phyloP scores from a whole-genome alignment of 352 stramenopile species.

The Globisporangium alternatum region DNA sequence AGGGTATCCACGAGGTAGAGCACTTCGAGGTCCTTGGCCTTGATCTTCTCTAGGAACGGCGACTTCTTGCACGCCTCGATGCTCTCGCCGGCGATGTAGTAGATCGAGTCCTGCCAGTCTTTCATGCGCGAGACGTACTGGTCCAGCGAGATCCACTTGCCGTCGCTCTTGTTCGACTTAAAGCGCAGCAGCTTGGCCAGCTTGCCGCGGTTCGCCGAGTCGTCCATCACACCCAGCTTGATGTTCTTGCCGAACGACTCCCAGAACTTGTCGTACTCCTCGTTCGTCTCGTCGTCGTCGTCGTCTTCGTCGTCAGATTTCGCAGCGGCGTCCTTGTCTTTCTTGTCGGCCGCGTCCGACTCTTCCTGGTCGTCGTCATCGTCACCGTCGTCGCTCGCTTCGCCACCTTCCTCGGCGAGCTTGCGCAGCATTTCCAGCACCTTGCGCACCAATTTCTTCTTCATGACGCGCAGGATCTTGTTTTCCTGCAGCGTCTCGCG shows the following conservation, averaged over 20 bases:
- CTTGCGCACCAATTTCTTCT: constrained; percentile 99
- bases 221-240: constrained; percentile 99
- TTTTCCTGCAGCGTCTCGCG: constrained; percentile 99
- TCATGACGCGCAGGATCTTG: constrained; percentile 99
- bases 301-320: constrained; percentile 37
- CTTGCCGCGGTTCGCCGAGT: constrained; percentile 93
- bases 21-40: constrained; percentile 97
- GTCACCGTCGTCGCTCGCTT: constrained; percentile 56
- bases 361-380: constrained; percentile 52
- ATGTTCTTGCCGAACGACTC: constrained; percentile 97
- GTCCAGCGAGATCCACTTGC: constrained; percentile 93
- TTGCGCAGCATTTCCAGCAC: constrained; percentile 98
- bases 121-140: constrained; percentile 98
- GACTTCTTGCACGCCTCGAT: constrained; percentile 92
- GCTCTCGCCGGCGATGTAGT: constrained; percentile 96
- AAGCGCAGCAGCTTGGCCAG: constrained; percentile 97
- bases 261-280: constrained; percentile 98
- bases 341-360: constrained; percentile 53
- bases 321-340: constrained; percentile 79
- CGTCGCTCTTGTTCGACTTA: constrained; percentile 91
- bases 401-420: constrained; percentile 89
- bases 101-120: constrained; percentile 99
- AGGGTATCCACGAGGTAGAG: constrained; percentile 98
- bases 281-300: constrained; percentile 64
- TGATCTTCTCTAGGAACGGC: constrained; percentile 97